phyloP scores from a whole-genome alignment of 805 yeast genomes.

The Myxozyma mucilagina region DNA sequence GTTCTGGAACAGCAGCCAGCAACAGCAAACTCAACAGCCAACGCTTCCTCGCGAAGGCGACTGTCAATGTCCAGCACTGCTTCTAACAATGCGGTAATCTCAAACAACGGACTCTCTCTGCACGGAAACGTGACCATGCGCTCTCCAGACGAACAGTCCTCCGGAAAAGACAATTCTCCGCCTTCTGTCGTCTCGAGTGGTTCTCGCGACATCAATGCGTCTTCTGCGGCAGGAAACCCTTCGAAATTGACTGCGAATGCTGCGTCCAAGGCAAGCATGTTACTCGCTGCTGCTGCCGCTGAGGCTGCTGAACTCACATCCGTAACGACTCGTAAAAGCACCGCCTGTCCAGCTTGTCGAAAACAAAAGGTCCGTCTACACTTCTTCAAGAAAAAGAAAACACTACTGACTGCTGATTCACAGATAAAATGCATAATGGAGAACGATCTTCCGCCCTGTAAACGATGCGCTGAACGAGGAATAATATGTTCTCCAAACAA shows the following conservation, averaged over 20 bases:
- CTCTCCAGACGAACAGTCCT: not conserved
- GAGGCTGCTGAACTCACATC: constrained; percentile 3
- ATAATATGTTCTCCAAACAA: constrained; percentile 22
- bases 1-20: not conserved
- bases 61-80: not conserved
- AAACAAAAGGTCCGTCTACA: constrained; percentile 17
- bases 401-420: not conserved
- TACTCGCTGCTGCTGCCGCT: not conserved
- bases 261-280: not conserved
- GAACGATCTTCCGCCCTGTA: constrained; percentile 25
- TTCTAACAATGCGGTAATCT: not conserved
- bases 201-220: not conserved
- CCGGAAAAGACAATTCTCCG: constrained; percentile 5
- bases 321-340: constrained; percentile 18
- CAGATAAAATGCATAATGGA: constrained; percentile 29
- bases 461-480: constrained; percentile 22
- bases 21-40: not conserved
- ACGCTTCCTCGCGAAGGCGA: not conserved
- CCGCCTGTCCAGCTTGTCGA: constrained; percentile 27
- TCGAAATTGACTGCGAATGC: too few species aligned
- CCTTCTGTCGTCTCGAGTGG: not conserved
- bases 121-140: not conserved
- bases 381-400: not conserved
- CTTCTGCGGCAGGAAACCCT: not conserved
- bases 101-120: too few species aligned